Base-by-base conservation (phyloP, 2,329 filamentous ascomycete species). In the Orbilia oligospora region DNA sequence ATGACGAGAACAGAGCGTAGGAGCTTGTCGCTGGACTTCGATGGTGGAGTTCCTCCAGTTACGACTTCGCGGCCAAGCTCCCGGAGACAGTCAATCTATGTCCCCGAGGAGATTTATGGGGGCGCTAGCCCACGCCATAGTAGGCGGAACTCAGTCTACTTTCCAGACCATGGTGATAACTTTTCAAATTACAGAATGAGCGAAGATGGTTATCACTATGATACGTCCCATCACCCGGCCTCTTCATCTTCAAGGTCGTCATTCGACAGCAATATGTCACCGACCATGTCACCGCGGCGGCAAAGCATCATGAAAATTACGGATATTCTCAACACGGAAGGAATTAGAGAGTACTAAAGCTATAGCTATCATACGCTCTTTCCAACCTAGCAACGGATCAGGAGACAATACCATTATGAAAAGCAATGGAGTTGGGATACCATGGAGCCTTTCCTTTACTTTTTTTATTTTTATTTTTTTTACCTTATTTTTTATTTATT, bases 291-390 rank as follows among this genome's bases (percentile, higher is more conserved):
- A 27, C 75, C 75, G 6, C 38, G 75, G 20, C 53, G 75, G 16
- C 75, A 69, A 18, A 78, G 75, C 48, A 78, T 78, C 56, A 68
- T 68, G 70, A 77, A 63, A 51, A 69, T 78, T 38, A 72, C 63
- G n/a, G 75, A 78, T 33, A 78, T 78, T 44, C 36, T 78, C 2
- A 78, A 78, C 20, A 69, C 68, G 1, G 75, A 72, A 44, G 64
- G 68, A n/a, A 46, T 71, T 5, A 48, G 53, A n/a, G 75, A 72
- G 14, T 78, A 64, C 38, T 71, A 64, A 14, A 18, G 53, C 27
- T 18, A 55, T n/a, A 24, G 53, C 27, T 18, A 55, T n/a, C 8
- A 38, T 14, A 38, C 27, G 6, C 46, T 36, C 41, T 5, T 2
- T 33, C 24, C 48, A 51, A 18, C 9, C 16, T 18, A 24, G 16